phyloP scores from a whole-genome alignment of 169 alveolate genomes.

The Perkinsus chesapeaki region DNA sequence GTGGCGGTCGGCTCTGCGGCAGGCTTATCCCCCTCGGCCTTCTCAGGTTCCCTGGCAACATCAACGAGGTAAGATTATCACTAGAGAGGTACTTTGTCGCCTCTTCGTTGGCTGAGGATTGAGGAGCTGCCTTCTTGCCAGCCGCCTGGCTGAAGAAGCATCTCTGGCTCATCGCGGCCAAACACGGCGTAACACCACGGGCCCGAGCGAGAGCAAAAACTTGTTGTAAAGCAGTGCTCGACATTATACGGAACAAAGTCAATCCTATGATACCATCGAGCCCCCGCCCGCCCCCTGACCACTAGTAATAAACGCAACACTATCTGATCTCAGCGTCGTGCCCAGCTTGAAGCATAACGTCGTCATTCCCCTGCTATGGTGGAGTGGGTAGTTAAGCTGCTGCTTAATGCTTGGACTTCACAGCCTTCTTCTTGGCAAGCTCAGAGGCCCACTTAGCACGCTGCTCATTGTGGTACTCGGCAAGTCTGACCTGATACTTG shows the following conservation, averaged over 20 bases:
- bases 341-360: slow-evolving; percentile 2
- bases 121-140: too few relatives aligned
- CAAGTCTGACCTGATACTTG: slow-evolving; percentile 17
- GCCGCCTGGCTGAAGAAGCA: not conserved
- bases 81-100: too few relatives aligned
- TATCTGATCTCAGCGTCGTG: not conserved
- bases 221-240: not conserved
- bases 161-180: not conserved
- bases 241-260: not conserved
- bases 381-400: not conserved
- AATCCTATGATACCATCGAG: not conserved
- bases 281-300: not conserved
- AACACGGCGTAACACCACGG: not conserved
- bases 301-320: not conserved
- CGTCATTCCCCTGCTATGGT: not conserved
- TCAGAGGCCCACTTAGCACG: slow-evolving; percentile 6
- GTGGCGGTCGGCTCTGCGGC: not conserved
- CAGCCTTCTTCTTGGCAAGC: slow-evolving; percentile 28
- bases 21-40: not conserved
- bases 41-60: not conserved
- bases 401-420: slow-evolving; percentile 6
- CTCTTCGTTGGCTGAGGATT: too few relatives aligned
- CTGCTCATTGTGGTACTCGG: slow-evolving; percentile 30
- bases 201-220: not conserved
- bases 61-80: too few relatives aligned